These are phyloP conservation scores for Penicilliopsis zonata DNA, from an alignment of 495 filamentous ascomycete species.

Conservation along the genomic window DNA sequence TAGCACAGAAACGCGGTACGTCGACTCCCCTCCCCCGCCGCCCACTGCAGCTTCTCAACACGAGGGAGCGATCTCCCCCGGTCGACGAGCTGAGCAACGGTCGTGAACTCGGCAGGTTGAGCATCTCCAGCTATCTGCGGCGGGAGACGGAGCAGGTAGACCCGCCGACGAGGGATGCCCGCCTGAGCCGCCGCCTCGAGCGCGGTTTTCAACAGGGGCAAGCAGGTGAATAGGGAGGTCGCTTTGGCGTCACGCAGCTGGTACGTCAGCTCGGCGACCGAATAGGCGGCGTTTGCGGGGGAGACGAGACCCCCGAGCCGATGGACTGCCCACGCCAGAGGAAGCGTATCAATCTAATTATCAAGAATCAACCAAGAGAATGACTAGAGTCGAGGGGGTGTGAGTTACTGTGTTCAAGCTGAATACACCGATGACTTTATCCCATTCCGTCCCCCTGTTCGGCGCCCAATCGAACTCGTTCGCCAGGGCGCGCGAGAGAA, in stretches of 20 bases:
- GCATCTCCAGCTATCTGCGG: constrained; percentile 33
- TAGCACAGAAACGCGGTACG: constrained; percentile 81
- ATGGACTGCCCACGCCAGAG: constrained; percentile 66
- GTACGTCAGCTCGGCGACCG: constrained; percentile 59
- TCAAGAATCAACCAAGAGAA: no score
- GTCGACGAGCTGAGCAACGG: constrained; percentile 55
- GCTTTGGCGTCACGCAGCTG: constrained; percentile 67
- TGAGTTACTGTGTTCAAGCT: constrained; percentile 64
- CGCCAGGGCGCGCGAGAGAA: constrained; percentile 55
- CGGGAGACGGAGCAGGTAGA: constrained; percentile 66
- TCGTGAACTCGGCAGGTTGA: constrained; percentile 47
- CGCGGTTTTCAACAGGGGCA: constrained; percentile 58
- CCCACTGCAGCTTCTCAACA: constrained; percentile 56
- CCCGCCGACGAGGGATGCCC: constrained; percentile 55
- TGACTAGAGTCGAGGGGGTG: background rate
- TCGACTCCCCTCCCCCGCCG: constrained; percentile 59
- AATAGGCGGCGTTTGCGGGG: constrained; percentile 79
- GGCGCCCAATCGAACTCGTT: constrained; percentile 66
- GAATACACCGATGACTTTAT: constrained; percentile 71
- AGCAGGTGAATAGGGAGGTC: constrained; percentile 69
- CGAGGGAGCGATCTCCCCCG: constrained; percentile 49
- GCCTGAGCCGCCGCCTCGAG: constrained; percentile 54
- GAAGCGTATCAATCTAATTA: constrained; percentile 76
- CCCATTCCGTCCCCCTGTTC: constrained; percentile 70
- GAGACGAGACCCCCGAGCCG: constrained; percentile 62